Conservation (phyloP, 306 rosid species). For the Cicer judaicum region DNA sequence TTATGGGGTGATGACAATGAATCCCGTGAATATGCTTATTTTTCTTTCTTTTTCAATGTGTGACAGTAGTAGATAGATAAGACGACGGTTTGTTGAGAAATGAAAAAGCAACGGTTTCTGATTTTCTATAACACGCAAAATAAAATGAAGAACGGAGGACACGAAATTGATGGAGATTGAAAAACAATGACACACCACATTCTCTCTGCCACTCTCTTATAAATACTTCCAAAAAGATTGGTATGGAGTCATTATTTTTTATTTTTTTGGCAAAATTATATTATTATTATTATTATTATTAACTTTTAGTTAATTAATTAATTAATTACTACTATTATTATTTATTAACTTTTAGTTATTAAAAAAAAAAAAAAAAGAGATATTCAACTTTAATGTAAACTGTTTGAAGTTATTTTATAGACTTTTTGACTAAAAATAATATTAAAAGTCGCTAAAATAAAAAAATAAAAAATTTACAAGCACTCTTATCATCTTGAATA, state of each 20-base stretch:
- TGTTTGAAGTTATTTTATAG: no score
- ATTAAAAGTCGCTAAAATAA: no score
- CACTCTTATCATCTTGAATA: no score
- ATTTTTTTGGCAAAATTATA: no score
- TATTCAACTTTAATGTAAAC: no score
- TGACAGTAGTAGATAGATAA: neutral
- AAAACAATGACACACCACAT: neutral
- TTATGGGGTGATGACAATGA: neutral
- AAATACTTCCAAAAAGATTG: neutral
- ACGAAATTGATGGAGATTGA: conserved; percentile 19
- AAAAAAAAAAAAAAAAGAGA: no score
- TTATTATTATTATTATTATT: no score
- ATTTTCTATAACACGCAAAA: neutral
- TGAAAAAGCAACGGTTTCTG: neutral
- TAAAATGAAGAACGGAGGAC: neutral
- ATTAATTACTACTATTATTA: no score
- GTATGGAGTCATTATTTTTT: neutral
- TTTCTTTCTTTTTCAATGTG: neutral
- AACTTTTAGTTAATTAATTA: no score
- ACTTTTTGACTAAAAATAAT: no score
- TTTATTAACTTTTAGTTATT: no score
- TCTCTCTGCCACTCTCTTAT: conserved; percentile 12
- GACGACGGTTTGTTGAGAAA: neutral
- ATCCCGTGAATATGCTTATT: neutral
- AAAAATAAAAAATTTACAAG: no score